Evolutionary conservation across 1,284 basidiomycete species (phyloP), one percentile per base, ranked within the genome.

Genomic region (Irpex lacteus): DNA sequence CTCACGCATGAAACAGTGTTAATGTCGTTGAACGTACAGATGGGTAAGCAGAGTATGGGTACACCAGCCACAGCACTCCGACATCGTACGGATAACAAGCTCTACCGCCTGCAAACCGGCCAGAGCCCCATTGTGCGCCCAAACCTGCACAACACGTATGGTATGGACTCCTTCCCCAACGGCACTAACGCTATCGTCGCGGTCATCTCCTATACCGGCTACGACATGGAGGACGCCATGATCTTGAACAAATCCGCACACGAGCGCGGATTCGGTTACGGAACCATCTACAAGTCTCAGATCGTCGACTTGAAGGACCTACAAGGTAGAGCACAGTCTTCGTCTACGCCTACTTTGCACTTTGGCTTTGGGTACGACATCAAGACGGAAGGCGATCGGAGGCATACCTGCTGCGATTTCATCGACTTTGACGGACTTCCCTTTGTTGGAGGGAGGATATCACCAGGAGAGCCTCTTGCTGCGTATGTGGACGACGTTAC

Each of bases 211-310:
- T 99, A 99, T 77, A 99, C 98, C 0, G 98, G 98, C 5, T 99
- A 99, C 78, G 98, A 99, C 76, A 99, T 99, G 98, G 98, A 99
- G 80, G 98, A 99, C 72, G 98, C 98, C 67, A 99, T 99, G 98
- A 99, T 99, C 70, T 80, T 99, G 61, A 99, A 99, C 81, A 99
- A 99, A 81, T 98, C 96, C 3, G 92, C 95, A 3, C 96, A 99
- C 75, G 98, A 99, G 78, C 91, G 98, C 53, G 98, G 98, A 0
- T 99, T 99, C 75, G 96, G 85, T 0, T 98, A 99, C 74, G 98
- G 98, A 21, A 95, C 96, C 0, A 88, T 99, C 49, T 99, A 98
- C 85, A 99, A 99, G 79, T 91, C 94, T 4, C 90, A 97, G 73
- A 93, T 93, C 52, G 83, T 98, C 64, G 96, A 99, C 76, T 83